Evolutionary conservation across 768 basidiomycete species (phyloP), one percentile per base, ranked within the genome.

Genomic region (Hypsizygus marmoreus): DNA sequence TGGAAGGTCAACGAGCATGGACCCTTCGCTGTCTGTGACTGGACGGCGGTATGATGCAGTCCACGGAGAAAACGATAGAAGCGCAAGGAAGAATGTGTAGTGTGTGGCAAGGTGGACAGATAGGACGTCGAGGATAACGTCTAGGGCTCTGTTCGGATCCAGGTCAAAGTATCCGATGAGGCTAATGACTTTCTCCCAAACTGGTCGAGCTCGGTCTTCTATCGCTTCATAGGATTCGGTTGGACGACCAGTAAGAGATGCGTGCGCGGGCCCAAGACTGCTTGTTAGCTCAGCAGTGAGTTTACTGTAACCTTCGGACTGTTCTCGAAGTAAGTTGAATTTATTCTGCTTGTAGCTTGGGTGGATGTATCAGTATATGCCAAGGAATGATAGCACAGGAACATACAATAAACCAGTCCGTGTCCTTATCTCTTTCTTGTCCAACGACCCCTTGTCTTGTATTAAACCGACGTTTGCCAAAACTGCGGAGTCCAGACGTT

Each of bases 311-410:
- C 97, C 97, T 71, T 98, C 95, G 1, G 94, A 94, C 58, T 97
- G 91, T 70, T 99, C 97, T 28, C 97, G 87, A 12, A 97, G 80
- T 29, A 99, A 80, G 62, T 98, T 99, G 75, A 95, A 95, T 68
- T 98, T 99, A 71, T 93, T 93, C 66, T 99, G 95, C 66, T 93
- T 94, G 73, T 94, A 95, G 63, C 91, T 95, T 60, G n/a, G 42
- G 13, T 19, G 19, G 37, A n/a, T 26, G 45, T 19, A 17, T 40
- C 31, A 35, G 42, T 40, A 33, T 30, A 26, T 7, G 29, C 3
- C n/a, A 24, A 8, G 34, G 23, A 28, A n/a, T n/a, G n/a, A n/a
- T n/a, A n/a, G n/a, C n/a, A 28, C 25, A 36, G 34, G 6, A 47
- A 78, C 90, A 67, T 64, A 91, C 90, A 91, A 90, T 40, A 91